Conservation (phyloP, 2,329 filamentous ascomycete species). For the Calonectria pteridis region DNA sequence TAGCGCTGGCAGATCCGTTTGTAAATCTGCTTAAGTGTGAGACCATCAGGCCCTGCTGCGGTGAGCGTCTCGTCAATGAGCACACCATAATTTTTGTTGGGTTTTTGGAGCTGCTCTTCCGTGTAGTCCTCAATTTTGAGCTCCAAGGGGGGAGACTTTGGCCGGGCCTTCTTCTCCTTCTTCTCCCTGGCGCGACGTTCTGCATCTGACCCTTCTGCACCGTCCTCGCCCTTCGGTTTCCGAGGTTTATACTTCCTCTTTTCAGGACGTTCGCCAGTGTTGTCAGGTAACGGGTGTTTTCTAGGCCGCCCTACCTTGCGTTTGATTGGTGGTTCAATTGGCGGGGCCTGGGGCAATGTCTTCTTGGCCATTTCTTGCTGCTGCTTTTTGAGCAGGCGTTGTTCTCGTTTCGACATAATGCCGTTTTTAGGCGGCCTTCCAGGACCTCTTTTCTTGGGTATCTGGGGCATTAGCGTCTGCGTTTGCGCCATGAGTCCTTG, state of each 20-base stretch:
- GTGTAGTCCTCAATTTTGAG: constrained; percentile 68
- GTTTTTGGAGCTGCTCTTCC: constrained; percentile 70
- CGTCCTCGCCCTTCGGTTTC: constrained; percentile 66
- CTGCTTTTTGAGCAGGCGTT: constrained; percentile 72
- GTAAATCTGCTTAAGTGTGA: constrained; percentile 73
- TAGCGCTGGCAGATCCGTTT: constrained; percentile 70
- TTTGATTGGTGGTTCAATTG: constrained; percentile 67
- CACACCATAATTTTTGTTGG: constrained; percentile 72
- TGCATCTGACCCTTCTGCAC: constrained; percentile 67
- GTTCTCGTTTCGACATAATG: constrained; percentile 84
- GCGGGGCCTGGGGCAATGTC: constrained; percentile 60
- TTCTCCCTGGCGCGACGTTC: constrained; percentile 68
- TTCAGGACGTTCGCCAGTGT: constrained; percentile 66
- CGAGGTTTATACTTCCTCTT: constrained; percentile 77
- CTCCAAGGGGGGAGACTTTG: constrained; percentile 71
- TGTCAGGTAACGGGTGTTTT: constrained; percentile 72
- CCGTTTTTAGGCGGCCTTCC: constrained; percentile 87
- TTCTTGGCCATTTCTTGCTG: constrained; percentile 63
- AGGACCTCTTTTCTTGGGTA: constrained; percentile 78
- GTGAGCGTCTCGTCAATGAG: constrained; percentile 71
- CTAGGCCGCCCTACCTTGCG: constrained; percentile 74
- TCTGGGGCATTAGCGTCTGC: constrained; percentile 54
- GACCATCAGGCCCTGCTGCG: constrained; percentile 64
- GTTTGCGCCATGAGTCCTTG: constrained; percentile 47
- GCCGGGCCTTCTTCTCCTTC: constrained; percentile 70